Conservation (phyloP, 2,329 filamentous ascomycete species). For the Aspergillus tamarii region DNA sequence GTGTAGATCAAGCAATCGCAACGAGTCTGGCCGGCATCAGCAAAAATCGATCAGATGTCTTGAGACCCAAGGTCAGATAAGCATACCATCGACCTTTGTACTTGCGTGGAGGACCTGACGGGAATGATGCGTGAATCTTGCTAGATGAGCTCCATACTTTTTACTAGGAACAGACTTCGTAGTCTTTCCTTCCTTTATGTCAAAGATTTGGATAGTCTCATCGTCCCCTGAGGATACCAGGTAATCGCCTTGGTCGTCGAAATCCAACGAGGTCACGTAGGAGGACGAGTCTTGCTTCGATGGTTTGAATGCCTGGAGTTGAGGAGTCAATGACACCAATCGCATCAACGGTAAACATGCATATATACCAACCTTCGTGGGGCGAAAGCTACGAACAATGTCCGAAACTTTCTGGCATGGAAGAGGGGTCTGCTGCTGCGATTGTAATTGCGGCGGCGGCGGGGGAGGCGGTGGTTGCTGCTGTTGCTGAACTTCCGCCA, state of each 20-base stretch:
- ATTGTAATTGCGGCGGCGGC: slow-evolving; percentile 28
- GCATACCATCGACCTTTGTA: slow-evolving; percentile 84
- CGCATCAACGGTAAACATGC: neutral
- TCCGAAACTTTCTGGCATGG: slow-evolving; percentile 71
- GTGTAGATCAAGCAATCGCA: slow-evolving; percentile 82
- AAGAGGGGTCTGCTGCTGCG: slow-evolving; percentile 29
- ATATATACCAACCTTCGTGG: slow-evolving; percentile 67
- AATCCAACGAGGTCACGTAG: slow-evolving; percentile 87
- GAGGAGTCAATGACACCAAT: slow-evolving; percentile 13
- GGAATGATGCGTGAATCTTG: slow-evolving; percentile 89
- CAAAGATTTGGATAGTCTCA: slow-evolving; percentile 94
- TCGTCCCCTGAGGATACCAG: slow-evolving; percentile 90
- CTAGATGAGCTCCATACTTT: slow-evolving; percentile 94
- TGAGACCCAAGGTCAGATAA: neutral
- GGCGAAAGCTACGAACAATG: slow-evolving; percentile 75
- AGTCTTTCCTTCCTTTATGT: slow-evolving; percentile 84
- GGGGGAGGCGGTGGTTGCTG: slow-evolving; percentile 25
- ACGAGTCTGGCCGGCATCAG: slow-evolving; percentile 57
- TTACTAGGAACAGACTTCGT: slow-evolving; percentile 90
- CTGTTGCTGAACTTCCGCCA: slow-evolving; percentile 34
- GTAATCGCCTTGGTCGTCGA: slow-evolving; percentile 91
- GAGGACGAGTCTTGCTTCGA: slow-evolving; percentile 50
- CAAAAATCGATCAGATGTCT: neutral
- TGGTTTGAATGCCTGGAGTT: slow-evolving; percentile 34
- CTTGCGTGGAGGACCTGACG: slow-evolving; percentile 93